A percentile compares a stretch with the other conserved stretches of the same genome.
Evolutionary conservation across 2,329 filamentous ascomycete genomes (phyloP).

Genomic region (Hirsutella rhossiliensis): DNA sequence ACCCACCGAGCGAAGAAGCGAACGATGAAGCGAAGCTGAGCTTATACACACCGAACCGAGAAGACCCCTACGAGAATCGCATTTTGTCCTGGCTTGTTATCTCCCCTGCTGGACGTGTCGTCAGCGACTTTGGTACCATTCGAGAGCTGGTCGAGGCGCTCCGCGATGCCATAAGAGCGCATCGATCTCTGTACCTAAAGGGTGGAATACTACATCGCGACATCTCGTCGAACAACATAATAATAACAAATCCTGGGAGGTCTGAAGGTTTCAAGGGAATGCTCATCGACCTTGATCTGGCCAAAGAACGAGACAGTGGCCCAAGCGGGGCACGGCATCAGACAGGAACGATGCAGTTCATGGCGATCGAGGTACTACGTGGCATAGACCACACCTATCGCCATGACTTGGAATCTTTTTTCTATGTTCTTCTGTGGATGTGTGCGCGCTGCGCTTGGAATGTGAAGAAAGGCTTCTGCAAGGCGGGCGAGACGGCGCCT

Average conservation of each 20-base stretch:
- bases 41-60: neutral
- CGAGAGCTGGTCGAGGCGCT: conserved; percentile 1
- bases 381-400: conserved; percentile 12
- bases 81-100: conserved; percentile 3
- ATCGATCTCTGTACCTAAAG: conserved; percentile 1
- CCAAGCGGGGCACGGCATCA: too few species aligned
- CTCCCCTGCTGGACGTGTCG: conserved; percentile 4
- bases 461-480: conserved; percentile 2
- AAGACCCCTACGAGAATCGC: conserved; percentile 3
- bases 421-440: too few species aligned
- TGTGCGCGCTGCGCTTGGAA: conserved; percentile 5
- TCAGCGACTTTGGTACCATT: conserved; percentile 2
- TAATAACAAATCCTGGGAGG: neutral
- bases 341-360: too few species aligned
- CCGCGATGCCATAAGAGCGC: conserved; percentile 3
- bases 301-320: too few species aligned
- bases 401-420: conserved; percentile 5
- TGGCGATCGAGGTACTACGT: too few species aligned
- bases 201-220: neutral
- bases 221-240: neutral
- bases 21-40: neutral
- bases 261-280: conserved; percentile 12
- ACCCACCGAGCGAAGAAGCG: neutral
- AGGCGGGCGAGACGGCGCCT: neutral
- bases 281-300: conserved; percentile 9